Conservation (phyloP, 2,329 filamentous ascomycete species). For the Colletotrichum australisinense region DNA sequence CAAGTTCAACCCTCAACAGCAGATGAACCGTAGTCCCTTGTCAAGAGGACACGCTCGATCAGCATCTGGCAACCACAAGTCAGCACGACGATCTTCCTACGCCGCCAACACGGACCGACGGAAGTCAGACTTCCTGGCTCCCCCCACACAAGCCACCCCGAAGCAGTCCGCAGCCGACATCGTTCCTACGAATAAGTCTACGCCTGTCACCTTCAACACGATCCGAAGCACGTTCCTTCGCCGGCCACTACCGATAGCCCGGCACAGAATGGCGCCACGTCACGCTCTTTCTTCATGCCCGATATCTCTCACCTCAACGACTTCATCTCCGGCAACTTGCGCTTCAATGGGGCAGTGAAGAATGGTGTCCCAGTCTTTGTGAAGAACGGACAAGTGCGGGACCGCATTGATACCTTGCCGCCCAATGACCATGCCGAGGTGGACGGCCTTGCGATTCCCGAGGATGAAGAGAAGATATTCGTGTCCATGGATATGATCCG, state of each 20-base stretch:
- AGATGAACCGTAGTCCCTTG: conserved; percentile 51
- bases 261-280: conserved; percentile 53
- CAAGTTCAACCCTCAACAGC: conserved; percentile 41
- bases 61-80: conserved; percentile 40
- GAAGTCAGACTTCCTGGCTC: conserved; percentile 30
- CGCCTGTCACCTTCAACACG: conserved; percentile 35
- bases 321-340: conserved; percentile 66
- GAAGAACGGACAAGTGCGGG: conserved; percentile 63
- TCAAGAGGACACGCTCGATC: conserved; percentile 48
- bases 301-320: conserved; percentile 67
- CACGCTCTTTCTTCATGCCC: conserved; percentile 65
- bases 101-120: conserved; percentile 23
- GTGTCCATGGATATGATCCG: conserved; percentile 73
- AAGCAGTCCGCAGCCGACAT: conserved; percentile 25
- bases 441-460: conserved; percentile 61
- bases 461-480: conserved; percentile 68
- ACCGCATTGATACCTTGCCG: conserved; percentile 49
- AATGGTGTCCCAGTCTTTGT: conserved; percentile 68
- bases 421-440: conserved; percentile 58
- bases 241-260: conserved; percentile 48
- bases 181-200: conserved; percentile 14
- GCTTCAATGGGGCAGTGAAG: conserved; percentile 60
- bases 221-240: conserved; percentile 41
- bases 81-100: conserved; percentile 23
- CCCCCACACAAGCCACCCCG: conserved; percentile 24